phyloP scores from a whole-genome alignment of 1,139 yeast species.

The Diutina sp. region DNA sequence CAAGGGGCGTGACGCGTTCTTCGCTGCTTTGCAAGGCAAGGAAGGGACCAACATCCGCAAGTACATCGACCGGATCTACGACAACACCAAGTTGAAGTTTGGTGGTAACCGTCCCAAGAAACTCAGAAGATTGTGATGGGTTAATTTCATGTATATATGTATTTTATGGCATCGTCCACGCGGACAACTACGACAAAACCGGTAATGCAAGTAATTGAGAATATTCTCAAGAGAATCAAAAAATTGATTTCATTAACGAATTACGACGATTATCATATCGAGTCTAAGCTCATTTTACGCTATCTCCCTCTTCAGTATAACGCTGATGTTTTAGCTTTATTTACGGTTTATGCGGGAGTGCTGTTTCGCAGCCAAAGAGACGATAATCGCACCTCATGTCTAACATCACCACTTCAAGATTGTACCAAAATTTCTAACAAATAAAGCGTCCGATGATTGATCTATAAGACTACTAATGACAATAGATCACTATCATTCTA shows the following conservation, averaged over 20 bases:
- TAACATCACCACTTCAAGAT: not conserved
- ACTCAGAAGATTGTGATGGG: slow-evolving; percentile 55
- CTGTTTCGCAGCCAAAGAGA: not conserved
- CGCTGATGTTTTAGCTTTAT: too few species aligned
- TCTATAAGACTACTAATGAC: not conserved
- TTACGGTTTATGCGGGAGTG: not conserved
- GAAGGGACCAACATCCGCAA: slow-evolving; percentile 67
- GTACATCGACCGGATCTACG: slow-evolving; percentile 56
- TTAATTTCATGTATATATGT: slow-evolving; percentile 11
- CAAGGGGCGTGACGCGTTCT: slow-evolving; percentile 80
- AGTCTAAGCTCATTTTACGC: too few species aligned
- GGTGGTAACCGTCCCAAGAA: slow-evolving; percentile 90
- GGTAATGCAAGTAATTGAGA: not conserved
- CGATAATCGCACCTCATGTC: not conserved
- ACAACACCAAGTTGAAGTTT: slow-evolving; percentile 69
- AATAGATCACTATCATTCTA: not conserved
- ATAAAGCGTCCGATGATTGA: not conserved
- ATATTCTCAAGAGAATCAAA: too few species aligned
- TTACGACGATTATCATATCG: not conserved
- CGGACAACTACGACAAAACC: not conserved
- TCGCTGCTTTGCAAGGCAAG: slow-evolving; percentile 75
- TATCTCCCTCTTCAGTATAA: too few species aligned
- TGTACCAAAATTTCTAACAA: too few species aligned
- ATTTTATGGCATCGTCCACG: not conserved
- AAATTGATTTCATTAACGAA: not conserved